A percentile compares a stretch with the other conserved stretches of the same genome.
These are phyloP conservation scores for Sungouiella blattae DNA, from an alignment of 805 yeast species.

Conservation along the genomic window DNA sequence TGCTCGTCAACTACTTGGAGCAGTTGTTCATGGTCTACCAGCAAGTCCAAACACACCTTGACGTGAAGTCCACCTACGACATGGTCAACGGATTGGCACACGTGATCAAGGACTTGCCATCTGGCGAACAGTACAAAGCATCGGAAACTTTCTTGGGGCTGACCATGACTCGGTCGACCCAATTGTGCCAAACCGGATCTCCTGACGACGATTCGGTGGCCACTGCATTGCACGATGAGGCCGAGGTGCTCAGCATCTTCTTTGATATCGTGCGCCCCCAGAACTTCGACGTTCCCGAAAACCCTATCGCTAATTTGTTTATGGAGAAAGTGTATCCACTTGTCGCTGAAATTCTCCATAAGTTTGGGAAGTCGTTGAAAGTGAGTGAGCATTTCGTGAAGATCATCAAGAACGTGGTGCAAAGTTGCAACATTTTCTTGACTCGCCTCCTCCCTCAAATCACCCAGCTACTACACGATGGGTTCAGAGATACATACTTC, in stretches of 20 bases:
- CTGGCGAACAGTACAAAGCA: constrained; percentile 49
- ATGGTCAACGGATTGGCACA: constrained; percentile 88
- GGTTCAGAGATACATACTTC: constrained; percentile 62
- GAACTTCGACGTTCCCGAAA: constrained; percentile 31
- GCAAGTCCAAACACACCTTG: constrained; percentile 49
- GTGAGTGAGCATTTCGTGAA: constrained; percentile 76
- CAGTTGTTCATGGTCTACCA: constrained; percentile 75
- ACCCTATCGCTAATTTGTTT: constrained; percentile 53
- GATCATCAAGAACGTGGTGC: constrained; percentile 61
- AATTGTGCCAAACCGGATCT: constrained; percentile 12
- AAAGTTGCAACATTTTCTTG: constrained; percentile 55
- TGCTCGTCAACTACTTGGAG: constrained; percentile 63
- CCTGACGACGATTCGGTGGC: constrained; percentile 22
- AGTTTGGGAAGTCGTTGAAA: constrained; percentile 55
- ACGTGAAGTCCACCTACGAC: constrained; percentile 67
- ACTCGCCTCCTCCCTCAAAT: constrained; percentile 59
- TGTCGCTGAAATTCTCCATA: constrained; percentile 43
- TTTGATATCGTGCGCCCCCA: constrained; percentile 53
- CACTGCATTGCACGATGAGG: constrained; percentile 54
- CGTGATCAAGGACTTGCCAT: constrained; percentile 61
- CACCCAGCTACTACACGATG: constrained; percentile 63
- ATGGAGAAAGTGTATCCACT: constrained; percentile 59
- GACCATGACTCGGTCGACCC: constrained; percentile 46
- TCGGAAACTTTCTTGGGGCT: constrained; percentile 66
- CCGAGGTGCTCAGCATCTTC: constrained; percentile 65